Conservation (phyloP, 129 eudicot species). For the Solidago caesia region DNA sequence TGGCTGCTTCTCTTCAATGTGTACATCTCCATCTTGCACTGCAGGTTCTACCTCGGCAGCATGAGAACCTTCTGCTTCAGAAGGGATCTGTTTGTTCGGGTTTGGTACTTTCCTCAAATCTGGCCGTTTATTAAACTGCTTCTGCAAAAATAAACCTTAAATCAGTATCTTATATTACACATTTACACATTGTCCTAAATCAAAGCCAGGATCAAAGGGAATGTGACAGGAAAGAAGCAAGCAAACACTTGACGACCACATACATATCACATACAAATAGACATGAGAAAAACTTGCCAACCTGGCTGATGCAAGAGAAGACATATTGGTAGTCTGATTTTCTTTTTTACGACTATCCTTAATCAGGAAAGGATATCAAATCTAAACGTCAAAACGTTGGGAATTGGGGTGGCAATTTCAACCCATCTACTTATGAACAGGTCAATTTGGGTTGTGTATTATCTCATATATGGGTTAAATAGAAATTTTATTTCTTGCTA, state of each 20-base stretch:
- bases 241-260: not conserved
- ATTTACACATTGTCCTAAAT: not conserved
- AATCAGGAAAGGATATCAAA: no score
- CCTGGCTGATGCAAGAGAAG: not conserved
- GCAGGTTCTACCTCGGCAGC: slow-evolving; percentile 18
- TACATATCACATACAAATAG: not conserved
- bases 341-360: not conserved
- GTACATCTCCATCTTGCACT: slow-evolving; percentile 28
- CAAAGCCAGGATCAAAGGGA: not conserved
- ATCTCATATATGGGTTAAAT: no score
- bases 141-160: slow-evolving; percentile 43
- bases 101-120: slow-evolving; percentile 27
- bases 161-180: not conserved
- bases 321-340: not conserved
- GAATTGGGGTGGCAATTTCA: no score
- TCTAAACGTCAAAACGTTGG: no score
- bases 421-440: no score
- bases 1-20: slow-evolving; percentile 21
- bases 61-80: slow-evolving; percentile 19
- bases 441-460: no score
- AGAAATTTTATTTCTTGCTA: not conserved
- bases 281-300: not conserved
- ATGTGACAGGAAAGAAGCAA: not conserved
- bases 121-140: slow-evolving; percentile 52
- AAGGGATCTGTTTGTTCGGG: slow-evolving; percentile 16